Conservation (phyloP, 1,139 yeast genomes). For the Hyphopichia buzzinii region DNA sequence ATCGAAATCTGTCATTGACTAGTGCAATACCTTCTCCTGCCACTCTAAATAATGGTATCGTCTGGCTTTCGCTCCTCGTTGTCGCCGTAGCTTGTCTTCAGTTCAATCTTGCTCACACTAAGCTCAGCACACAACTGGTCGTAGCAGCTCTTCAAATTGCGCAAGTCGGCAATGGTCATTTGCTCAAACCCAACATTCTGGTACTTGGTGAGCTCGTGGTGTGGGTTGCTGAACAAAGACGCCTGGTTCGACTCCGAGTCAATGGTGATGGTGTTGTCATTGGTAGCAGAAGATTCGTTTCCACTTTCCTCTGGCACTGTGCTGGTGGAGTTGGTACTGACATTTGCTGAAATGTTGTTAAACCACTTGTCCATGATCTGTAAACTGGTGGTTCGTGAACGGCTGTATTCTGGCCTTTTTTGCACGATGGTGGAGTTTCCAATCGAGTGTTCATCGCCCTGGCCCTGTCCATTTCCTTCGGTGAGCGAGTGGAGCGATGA, state of each 20-base stretch:
- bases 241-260: constrained; percentile 9
- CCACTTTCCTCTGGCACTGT: not conserved
- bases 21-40: too few relatives aligned
- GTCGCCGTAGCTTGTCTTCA: constrained; percentile 13
- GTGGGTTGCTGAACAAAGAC: constrained; percentile 16
- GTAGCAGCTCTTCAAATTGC: constrained; percentile 31
- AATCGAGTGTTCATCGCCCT: constrained; percentile 6
- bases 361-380: constrained; percentile 50
- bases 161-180: constrained; percentile 36
- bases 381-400: constrained; percentile 38
- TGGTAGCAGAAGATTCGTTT: not conserved
- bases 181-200: constrained; percentile 36
- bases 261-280: not conserved
- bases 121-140: constrained; percentile 36
- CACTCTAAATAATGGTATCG: not conserved
- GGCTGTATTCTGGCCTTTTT: constrained; percentile 26
- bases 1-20: too few relatives aligned
- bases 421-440: constrained; percentile 7
- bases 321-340: not conserved
- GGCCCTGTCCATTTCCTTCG: constrained; percentile 16
- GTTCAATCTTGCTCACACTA: constrained; percentile 10
- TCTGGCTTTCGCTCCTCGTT: constrained; percentile 1
- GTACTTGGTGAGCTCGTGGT: constrained; percentile 29
- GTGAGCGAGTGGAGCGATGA: constrained; percentile 34
- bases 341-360: constrained; percentile 18